Conservation (phyloP, 768 basidiomycete species). For the Termitomyces titanicus region DNA sequence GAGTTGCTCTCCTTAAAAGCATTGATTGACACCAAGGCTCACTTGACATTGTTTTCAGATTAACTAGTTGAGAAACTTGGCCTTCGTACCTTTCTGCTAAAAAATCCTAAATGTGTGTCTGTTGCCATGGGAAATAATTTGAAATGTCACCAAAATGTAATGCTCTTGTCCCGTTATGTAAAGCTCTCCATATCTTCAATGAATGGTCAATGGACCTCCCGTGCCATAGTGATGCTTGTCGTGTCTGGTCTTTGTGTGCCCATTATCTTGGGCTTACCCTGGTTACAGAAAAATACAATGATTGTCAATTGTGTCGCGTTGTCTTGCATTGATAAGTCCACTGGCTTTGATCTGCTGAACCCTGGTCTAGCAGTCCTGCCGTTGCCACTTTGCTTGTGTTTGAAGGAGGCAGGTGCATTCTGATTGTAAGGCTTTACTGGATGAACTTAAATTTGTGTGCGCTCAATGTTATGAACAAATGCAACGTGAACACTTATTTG, state of each 20-base stretch:
- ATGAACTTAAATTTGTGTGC: not conserved
- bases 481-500: not conserved
- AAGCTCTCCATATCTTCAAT: not conserved
- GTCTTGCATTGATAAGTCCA: not conserved
- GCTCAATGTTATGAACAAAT: not conserved
- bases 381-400: not conserved
- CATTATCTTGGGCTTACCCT: not conserved
- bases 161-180: not conserved
- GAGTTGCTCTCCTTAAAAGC: not conserved
- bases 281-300: not conserved
- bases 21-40: not conserved
- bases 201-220: not conserved
- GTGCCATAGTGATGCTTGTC: not conserved
- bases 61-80: not conserved
- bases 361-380: not conserved
- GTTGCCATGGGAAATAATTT: not conserved
- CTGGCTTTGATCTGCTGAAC: not conserved
- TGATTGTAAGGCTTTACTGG: not conserved
- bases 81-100: not conserved
- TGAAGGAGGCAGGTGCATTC: not conserved
- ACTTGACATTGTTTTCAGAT: not conserved
- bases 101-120: not conserved
- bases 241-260: not conserved
- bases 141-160: not conserved
- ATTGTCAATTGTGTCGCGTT: not conserved